Evolutionary conservation across 2,329 filamentous ascomycete genomes (phyloP), one percentile per base, ranked within the genome.

Genomic region (Hypoxylon sp.): DNA sequence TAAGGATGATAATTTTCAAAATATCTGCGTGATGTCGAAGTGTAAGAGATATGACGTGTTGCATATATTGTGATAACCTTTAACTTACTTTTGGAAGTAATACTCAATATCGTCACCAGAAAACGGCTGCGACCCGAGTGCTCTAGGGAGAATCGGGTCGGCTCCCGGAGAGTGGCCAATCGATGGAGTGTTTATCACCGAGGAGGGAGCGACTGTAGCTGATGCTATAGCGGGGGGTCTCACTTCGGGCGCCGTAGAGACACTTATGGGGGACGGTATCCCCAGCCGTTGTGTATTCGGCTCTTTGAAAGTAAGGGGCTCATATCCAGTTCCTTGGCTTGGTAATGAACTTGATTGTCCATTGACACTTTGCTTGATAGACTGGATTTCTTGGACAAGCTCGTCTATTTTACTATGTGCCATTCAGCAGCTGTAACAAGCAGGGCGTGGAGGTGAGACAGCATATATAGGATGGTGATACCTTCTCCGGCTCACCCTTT

Each of bases 61-160:
- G 0, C 22, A 13, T 8, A 47, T 2, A 6, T 19, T 8, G 13
- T 1, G 1, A 30, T n/a, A 32, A 8, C 4, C 26, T n/a, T 50
- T 6, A 48, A 63, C 75, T 58, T 65, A 84, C 80, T 81, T 84
- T 60, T 82, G 78, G 71, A 86, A 87, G 66, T 87, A 87, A 70
- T 80, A 84, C 56, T 85, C 81, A 55, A 87, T 81, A 44, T 87
- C 84, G 43, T 83, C 80, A 0, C 82, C 81, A 0, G 84, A 78
- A 49, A 87, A 80, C 1, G 82, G 77, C 7, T 80, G 78, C 3
- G 80, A 81, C 2, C 79, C 81, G 10, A 87, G 70, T 4, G 81
- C 77, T 49, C 84, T 78, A 1, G 83, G 74, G 52, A 76, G 59
- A 71, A 71, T 65, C 59, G 77, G 62, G 46, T 73, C 72, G 51